Evolutionary conservation across 2,329 filamentous ascomycete genomes (phyloP), one percentile per base, ranked within the genome.

Genomic region (Calonectria pseudoturangicola): DNA sequence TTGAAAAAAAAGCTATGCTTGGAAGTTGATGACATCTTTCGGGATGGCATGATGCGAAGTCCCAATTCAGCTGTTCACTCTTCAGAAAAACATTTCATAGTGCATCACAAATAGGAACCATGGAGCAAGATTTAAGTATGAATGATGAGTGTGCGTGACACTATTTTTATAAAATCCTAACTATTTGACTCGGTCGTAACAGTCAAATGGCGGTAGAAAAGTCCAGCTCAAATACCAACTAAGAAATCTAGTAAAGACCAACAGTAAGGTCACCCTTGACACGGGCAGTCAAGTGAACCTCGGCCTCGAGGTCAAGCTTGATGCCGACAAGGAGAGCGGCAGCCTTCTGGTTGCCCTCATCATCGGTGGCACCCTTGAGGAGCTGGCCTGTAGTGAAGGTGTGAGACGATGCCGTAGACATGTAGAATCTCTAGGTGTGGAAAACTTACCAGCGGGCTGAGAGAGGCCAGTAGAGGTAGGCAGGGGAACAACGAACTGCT

Each of bases 181-280:
- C 54, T 60, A 60, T 60, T 60, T 60, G 36, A 43, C 54, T 60
- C n/a, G 21, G 21, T 41, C 54, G 33, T 41, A 41, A 60, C 54
- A 60, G 54, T 60, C 54, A 60, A 60, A 60, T 60, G 30, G 13
- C 7, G 54, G 36, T 27, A 60, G 39, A 60, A 25, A 60, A 60
- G 21, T 27, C 54, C 54, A 41, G 54, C 54, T 41, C 54, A 41
- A 16, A 60, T 41, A 60, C 13, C 36, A 28, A 27, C 25, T 60
- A 60, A 60, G 16, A 25, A 60, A 60, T 41, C 54, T 60, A 60
- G 54, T 60, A 60, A 60, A 60, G 54, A 60, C 54, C 54, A 60
- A 60, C 54, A 60, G 54, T 60, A 28, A 60, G 54, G 54, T 60
- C 54, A 60, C 54, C 54, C 54, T 60, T 60, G 54, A 60, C 54